Base-by-base conservation (phyloP, 345 rosid species). In the Trapa incisa region DNA sequence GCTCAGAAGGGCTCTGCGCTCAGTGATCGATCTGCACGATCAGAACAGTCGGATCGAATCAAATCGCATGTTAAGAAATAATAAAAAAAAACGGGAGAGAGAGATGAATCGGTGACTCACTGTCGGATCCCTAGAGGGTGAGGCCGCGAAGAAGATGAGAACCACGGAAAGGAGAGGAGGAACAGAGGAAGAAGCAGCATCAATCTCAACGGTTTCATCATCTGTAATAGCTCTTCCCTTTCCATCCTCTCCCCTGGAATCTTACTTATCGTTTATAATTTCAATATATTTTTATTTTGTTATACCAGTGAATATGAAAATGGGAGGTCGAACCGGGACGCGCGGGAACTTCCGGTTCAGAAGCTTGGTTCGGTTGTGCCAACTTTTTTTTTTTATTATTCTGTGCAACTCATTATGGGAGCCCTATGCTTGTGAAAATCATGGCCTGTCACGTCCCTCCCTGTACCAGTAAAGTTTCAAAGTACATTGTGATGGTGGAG, bases 1-100 rank as follows among this genome's bases (percentile, higher is more conserved):
- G 67, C 90, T 80, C 68, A 84, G 74, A 64, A 90, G 79, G 11
- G 65, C 66, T 72, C 97, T 82, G n/a, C 80, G 79, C 15, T 79
- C 80, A 70, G 75, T 72, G 13, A 37, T 61, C 6, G 61, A 47
- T 16, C 75, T 72, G 65, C 70, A 70, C 22, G n/a, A 35, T 13
- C 41, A 22, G 9, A 17, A 38, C 16, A 22, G 65, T 32, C 63
- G 63, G 63, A 58, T 58, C 63, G 38, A 58, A 58, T 58, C 63
- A 58, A 32, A 9, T 32, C 63, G 38, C 63, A 57, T 57, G 37
- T 13, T n/a, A n/a, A 53, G 22, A 6, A 33, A n/a, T 33, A 32
- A 50, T 22, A 16, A 29, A 5, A 29, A 37, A 57, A 6, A 54
- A 1, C 1, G 32, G 1, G 62, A 57, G 36, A 57, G 15, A 9